Evolutionary conservation across 345 rosid genomes (phyloP).

Genomic region (Citrus glauca): DNA sequence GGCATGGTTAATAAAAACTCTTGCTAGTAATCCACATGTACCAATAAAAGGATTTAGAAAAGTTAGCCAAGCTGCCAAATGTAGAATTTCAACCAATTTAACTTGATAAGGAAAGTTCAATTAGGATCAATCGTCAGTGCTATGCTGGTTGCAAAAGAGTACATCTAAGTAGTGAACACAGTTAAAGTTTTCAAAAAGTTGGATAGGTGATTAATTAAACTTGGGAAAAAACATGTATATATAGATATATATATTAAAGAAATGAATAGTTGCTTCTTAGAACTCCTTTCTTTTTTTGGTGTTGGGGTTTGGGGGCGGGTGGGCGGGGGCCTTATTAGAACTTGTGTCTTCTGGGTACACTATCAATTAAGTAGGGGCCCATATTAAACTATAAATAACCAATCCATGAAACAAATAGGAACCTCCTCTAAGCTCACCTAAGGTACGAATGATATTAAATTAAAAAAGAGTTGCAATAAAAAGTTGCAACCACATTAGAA

Average conservation of each 20-base stretch:
- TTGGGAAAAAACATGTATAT: too few species aligned
- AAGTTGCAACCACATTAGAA: not conserved
- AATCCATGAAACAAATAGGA: not conserved
- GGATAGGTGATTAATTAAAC: not conserved
- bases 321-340: too few species aligned
- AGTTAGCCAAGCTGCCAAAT: not conserved
- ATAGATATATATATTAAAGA: too few species aligned
- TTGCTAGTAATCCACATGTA: not conserved
- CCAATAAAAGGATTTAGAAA: not conserved
- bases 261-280: too few species aligned
- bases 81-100: not conserved
- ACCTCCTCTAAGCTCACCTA: slow-evolving; percentile 3
- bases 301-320: too few species aligned
- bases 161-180: too few species aligned
- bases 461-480: not conserved
- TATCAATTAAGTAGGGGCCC: not conserved
- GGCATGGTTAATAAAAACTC: slow-evolving; percentile 1
- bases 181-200: not conserved
- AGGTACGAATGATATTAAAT: not conserved
- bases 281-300: too few species aligned
- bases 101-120: not conserved
- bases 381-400: not conserved
- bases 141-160: too few species aligned
- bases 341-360: too few species aligned
- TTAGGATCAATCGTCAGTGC: too few species aligned